These are phyloP conservation scores for Tetracladium setigerum DNA, from an alignment of 495 filamentous ascomycete genomes.

Conservation along the genomic window DNA sequence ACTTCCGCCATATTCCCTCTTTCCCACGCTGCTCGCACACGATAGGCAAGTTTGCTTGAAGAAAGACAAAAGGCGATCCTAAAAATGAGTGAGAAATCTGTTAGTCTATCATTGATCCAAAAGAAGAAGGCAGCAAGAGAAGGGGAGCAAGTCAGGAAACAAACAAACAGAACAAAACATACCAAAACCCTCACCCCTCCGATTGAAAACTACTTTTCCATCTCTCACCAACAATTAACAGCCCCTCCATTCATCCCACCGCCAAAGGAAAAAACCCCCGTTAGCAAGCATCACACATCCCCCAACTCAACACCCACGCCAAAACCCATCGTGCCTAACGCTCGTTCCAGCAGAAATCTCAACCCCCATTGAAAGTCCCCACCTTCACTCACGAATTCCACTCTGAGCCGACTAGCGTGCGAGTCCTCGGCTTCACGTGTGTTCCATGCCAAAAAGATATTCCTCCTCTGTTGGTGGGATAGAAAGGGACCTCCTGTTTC, in stretches of 20 bases:
- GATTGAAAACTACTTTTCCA: slow-evolving; percentile 54
- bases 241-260: background rate
- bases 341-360: no score
- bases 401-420: no score
- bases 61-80: no score
- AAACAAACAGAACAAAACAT: slow-evolving; percentile 11
- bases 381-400: no score
- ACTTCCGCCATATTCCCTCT: background rate
- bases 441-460: no score
- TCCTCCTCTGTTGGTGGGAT: background rate
- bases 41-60: no score
- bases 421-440: no score
- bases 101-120: slow-evolving; percentile 14
- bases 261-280: slow-evolving; percentile 9
- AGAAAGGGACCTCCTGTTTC: background rate
- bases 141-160: background rate
- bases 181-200: slow-evolving; percentile 29
- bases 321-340: no score
- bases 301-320: no score
- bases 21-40: no score
- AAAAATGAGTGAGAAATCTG: no score
- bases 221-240: slow-evolving; percentile 15
- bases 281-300: slow-evolving; percentile 7
- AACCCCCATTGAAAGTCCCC: no score
- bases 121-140: background rate